Percentiles rank a stretch among this genome's conserved stretches.
These are phyloP conservation scores for Capsicum chinense DNA, from an alignment of 257 asterid species.

Conservation along the genomic window DNA sequence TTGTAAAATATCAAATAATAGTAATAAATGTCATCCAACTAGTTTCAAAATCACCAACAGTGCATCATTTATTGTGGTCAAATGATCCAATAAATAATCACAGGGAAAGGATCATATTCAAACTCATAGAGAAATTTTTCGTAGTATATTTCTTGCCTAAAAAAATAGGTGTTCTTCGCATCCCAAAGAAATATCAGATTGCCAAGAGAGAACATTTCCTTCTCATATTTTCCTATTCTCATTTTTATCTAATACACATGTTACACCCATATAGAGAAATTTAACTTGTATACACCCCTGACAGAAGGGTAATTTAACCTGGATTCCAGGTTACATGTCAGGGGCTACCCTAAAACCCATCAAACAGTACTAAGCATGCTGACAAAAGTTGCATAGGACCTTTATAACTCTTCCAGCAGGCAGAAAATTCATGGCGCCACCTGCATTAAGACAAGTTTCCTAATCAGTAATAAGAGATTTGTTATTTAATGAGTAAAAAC, in stretches of 20 bases:
- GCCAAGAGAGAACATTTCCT: not conserved
- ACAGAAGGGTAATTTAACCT: not conserved
- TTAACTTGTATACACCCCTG: not conserved
- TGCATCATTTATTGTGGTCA: not conserved
- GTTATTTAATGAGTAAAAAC: slow-evolving; percentile 13
- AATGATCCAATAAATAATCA: not conserved
- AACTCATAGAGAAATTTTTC: not conserved
- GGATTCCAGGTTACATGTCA: slow-evolving; percentile 5
- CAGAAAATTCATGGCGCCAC: slow-evolving; percentile 52
- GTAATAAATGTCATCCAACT: slow-evolving; percentile 8
- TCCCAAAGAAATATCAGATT: not conserved
- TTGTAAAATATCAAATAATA: not conserved
- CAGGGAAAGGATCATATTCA: not conserved
- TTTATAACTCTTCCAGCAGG: slow-evolving; percentile 57
- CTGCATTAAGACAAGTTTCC: slow-evolving; percentile 39
- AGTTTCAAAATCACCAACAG: not conserved
- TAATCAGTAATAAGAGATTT: not conserved
- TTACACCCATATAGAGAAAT: not conserved
- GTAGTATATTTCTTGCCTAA: slow-evolving; percentile 1
- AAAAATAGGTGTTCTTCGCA: not conserved
- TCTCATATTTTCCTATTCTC: slow-evolving; percentile 17
- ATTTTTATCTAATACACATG: not conserved
- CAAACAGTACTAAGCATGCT: slow-evolving; percentile 12
- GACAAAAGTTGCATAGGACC: slow-evolving; percentile 46
- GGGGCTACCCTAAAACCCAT: not conserved